A percentile compares a stretch with the other conserved stretches of the same genome.
phyloP scores from a whole-genome alignment of 2,329 filamentous ascomycete species.

The Apiospora koreana region DNA sequence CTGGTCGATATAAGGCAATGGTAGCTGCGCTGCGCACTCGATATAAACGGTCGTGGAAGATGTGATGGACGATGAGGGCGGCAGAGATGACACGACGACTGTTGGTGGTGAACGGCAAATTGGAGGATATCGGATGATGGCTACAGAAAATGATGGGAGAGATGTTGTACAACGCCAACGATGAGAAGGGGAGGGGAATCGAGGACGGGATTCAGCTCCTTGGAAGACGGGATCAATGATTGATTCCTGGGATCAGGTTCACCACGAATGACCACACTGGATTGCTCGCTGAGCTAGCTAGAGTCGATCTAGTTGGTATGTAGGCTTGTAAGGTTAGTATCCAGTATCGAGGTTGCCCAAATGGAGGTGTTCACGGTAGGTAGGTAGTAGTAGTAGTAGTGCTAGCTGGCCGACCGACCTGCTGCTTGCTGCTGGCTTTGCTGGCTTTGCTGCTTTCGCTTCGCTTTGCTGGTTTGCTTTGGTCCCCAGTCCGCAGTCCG shows the following conservation, averaged over 20 bases:
- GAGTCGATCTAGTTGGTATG: neutral
- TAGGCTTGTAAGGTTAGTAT: neutral
- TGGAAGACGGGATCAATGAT: neutral
- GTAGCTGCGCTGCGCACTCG: neutral
- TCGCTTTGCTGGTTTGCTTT: neutral
- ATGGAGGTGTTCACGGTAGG: neutral
- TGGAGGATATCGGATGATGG: neutral
- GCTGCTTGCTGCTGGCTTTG: too few species aligned
- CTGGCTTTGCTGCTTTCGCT: neutral
- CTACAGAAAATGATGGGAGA: neutral
- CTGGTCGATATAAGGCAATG: neutral
- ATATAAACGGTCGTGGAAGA: neutral
- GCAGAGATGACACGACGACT: neutral
- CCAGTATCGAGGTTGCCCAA: neutral
- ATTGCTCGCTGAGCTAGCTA: slow-evolving; percentile 1
- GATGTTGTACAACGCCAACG: neutral
- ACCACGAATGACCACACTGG: neutral
- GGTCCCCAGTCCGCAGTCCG: neutral
- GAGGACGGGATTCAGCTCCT: neutral
- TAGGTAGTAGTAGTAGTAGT: too few species aligned
- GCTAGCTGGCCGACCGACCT: neutral
- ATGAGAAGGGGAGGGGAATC: neutral
- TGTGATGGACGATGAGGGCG: neutral
- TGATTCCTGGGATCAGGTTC: slow-evolving; percentile 4
- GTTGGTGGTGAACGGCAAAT: neutral